Conservation (phyloP, 208 protist species). For the Leishmania amazonensis region DNA sequence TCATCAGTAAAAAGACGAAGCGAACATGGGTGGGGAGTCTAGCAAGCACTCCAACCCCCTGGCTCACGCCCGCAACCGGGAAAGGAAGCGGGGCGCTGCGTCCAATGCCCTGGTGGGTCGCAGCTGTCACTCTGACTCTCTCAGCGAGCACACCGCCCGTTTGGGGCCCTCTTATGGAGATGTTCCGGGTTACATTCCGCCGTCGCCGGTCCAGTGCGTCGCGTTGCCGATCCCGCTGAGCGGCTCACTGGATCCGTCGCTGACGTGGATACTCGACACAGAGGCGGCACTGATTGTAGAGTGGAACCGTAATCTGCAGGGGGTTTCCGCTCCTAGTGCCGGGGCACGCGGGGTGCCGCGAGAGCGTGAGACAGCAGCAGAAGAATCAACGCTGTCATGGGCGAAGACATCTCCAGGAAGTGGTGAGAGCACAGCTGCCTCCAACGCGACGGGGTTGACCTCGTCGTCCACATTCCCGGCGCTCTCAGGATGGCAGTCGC, state of each 20-base stretch:
- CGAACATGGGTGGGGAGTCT: constrained; percentile 24
- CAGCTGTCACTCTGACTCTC: constrained; percentile 6
- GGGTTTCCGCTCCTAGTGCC: background rate
- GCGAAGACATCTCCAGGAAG: background rate
- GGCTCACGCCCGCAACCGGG: constrained; percentile 2
- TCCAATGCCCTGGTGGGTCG: constrained; percentile 22
- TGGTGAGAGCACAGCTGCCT: background rate
- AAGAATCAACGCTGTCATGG: background rate
- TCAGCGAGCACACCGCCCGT: background rate
- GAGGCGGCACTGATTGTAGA: constrained; percentile 36
- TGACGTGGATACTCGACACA: constrained; percentile 40
- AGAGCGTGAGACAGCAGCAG: background rate
- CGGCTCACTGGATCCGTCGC: constrained; percentile 1
- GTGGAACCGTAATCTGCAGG: constrained; percentile 29
- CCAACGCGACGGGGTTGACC: background rate
- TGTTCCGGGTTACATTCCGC: constrained; percentile 7
- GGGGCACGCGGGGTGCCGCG: background rate
- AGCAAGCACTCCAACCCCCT: constrained; percentile 19
- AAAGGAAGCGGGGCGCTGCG: constrained; percentile 27
- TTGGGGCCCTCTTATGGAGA: constrained; percentile 6
- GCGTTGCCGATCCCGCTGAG: constrained; percentile 4
- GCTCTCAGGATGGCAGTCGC: background rate
- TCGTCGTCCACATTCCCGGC: background rate
- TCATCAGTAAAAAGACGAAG: background rate
- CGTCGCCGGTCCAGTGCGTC: constrained; percentile 24